Conservation (phyloP, 225 moss, liverwort and hornwort genomes). For the Sphagnum contortum region DNA sequence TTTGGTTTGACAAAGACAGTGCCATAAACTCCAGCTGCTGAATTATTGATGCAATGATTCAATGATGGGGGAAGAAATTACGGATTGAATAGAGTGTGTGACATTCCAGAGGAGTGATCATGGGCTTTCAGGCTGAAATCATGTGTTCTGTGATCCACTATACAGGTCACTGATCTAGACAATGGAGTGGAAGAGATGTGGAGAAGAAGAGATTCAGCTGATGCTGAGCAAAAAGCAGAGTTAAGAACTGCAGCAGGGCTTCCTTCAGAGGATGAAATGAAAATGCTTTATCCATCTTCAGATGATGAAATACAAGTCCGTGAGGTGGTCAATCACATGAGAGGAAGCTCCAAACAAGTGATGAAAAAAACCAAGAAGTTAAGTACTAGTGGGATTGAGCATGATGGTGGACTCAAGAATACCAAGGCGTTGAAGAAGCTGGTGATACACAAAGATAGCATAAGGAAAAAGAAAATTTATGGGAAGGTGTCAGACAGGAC, state of each 20-base stretch:
- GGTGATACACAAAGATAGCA: conserved; percentile 21
- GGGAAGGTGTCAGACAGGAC: conserved; percentile 23
- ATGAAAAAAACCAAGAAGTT: conserved; percentile 35
- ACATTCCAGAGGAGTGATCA: too few relatives aligned
- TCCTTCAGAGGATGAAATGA: conserved; percentile 58
- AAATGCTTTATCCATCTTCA: conserved; percentile 59
- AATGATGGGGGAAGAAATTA: too few relatives aligned
- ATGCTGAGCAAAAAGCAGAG: conserved; percentile 51
- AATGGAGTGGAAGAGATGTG: conserved; percentile 80
- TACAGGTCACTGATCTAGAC: conserved; percentile 64
- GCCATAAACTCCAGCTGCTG: too few relatives aligned
- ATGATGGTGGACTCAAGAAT: conserved; percentile 25
- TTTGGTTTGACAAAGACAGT: too few relatives aligned
- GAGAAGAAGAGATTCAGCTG: conserved; percentile 80
- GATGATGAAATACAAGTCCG: conserved; percentile 66
- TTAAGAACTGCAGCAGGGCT: conserved; percentile 54
- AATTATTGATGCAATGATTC: too few relatives aligned
- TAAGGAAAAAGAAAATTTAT: conserved; percentile 23
- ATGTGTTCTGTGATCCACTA: not conserved
- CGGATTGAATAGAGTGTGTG: too few relatives aligned
- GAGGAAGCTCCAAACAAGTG: conserved; percentile 23
- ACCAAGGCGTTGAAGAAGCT: conserved; percentile 30
- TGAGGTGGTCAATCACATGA: conserved; percentile 18
- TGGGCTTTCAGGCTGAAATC: too few relatives aligned
- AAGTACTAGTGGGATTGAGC: conserved; percentile 16